A percentile compares a stretch with the other conserved stretches of the same genome.
Evolutionary conservation across 148 eudicot genomes (phyloP).

Genomic region (Vaccinium darrowii): DNA sequence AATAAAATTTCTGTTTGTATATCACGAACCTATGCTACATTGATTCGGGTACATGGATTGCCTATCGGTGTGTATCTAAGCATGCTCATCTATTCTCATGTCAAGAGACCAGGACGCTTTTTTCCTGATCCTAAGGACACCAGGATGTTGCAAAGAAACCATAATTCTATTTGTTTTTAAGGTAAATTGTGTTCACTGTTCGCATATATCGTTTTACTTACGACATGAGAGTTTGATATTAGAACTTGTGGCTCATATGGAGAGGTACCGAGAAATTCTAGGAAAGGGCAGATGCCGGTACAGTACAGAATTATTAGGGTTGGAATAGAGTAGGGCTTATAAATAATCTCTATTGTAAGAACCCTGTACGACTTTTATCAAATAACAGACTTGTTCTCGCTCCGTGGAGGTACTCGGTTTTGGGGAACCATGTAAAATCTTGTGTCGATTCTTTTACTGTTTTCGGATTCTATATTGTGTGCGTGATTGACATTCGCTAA

Average conservation of each 20-base stretch:
- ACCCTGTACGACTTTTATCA: no score
- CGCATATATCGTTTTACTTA: not conserved
- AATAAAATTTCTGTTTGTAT: not conserved
- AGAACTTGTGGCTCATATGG: no score
- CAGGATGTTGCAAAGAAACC: not conserved
- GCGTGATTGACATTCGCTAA: not conserved
- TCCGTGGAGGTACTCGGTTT: no score
- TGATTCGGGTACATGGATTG: not conserved
- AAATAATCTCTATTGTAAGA: no score
- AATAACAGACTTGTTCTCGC: no score
- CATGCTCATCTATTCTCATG: not conserved
- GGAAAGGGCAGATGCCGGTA: no score
- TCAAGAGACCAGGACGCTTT: not conserved
- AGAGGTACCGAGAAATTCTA: no score
- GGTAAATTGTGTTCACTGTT: not conserved
- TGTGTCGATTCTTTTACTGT: no score
- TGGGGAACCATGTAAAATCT: no score
- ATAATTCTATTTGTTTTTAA: not conserved
- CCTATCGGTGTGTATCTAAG: not conserved
- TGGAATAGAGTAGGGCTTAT: no score
- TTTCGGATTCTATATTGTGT: no score
- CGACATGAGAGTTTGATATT: not conserved
- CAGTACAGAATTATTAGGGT: no score
- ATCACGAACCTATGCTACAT: not conserved
- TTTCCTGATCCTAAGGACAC: conserved; percentile 1